Conservation (phyloP, 108 stramenopile genomes). For the Craspedostauros australis region DNA sequence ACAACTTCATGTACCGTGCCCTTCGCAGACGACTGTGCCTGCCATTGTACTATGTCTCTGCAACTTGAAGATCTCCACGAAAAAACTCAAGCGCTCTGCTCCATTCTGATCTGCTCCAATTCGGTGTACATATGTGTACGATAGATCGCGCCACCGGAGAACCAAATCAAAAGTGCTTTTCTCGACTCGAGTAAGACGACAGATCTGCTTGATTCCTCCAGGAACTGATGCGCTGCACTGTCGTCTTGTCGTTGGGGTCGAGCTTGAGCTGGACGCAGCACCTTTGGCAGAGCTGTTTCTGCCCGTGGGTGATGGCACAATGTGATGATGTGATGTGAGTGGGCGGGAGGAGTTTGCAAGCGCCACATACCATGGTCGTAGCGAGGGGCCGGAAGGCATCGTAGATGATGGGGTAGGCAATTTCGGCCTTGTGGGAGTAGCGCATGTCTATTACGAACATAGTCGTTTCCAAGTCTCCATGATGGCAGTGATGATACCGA, state of each 20-base stretch:
- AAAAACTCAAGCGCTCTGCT: no score
- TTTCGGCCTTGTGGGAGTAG: neutral
- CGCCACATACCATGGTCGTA: conserved; percentile 29
- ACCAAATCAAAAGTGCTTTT: neutral
- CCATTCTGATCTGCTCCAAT: no score
- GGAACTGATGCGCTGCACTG: conserved; percentile 5
- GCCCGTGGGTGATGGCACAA: conserved; percentile 14
- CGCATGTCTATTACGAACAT: conserved; percentile 30
- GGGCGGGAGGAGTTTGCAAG: conserved; percentile 23
- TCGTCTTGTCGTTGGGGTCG: conserved; percentile 1
- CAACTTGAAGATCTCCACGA: no score
- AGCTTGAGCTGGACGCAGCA: conserved; percentile 18
- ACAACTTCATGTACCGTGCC: no score
- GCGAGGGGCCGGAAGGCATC: conserved; percentile 37
- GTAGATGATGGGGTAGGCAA: conserved; percentile 42
- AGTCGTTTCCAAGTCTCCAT: conserved; percentile 46
- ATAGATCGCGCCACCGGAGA: no score
- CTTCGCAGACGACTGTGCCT: no score
- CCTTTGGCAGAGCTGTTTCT: conserved; percentile 19
- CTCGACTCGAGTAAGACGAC: conserved; percentile 5
- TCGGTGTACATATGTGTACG: no score
- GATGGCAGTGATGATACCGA: conserved; percentile 61
- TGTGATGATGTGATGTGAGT: conserved; percentile 13
- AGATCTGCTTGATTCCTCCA: conserved; percentile 22
- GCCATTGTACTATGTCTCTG: no score